Evolutionary conservation across 2,329 filamentous ascomycete species (phyloP).

Genomic region (Penicillium frequentans): DNA sequence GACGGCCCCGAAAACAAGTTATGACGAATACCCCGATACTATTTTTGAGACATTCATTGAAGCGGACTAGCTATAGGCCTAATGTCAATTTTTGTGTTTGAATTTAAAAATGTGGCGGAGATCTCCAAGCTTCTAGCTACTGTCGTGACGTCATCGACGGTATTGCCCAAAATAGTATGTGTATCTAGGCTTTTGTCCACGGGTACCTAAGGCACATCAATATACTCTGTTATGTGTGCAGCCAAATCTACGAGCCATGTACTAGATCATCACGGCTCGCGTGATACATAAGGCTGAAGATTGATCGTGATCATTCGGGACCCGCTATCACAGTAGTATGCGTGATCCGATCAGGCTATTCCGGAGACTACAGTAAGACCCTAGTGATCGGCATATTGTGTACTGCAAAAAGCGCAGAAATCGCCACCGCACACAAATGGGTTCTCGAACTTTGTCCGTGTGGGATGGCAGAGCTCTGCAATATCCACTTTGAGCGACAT

Average conservation of each 20-base stretch:
- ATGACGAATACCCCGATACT: slow-evolving; percentile 1
- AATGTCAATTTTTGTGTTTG: background rate
- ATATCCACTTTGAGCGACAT: background rate
- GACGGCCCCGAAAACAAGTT: background rate
- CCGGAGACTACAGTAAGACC: background rate
- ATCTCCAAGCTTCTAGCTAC: background rate
- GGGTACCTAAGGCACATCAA: background rate
- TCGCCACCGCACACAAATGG: background rate
- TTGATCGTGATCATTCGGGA: background rate
- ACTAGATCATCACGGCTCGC: background rate
- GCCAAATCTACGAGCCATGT: background rate
- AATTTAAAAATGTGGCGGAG: background rate
- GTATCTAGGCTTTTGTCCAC: background rate
- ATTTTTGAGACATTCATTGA: slow-evolving; percentile 14
- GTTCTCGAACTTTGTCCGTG: background rate
- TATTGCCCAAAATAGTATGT: no score
- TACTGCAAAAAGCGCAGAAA: background rate
- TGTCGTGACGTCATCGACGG: slow-evolving; percentile 2
- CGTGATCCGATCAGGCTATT: background rate
- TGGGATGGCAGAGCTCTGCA: background rate
- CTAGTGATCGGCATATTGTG: background rate
- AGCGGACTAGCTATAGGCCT: background rate
- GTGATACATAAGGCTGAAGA: background rate
- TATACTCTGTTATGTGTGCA: background rate
- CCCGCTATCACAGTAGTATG: background rate